phyloP scores from a whole-genome alignment of 176 grass and related monocot species.

The Bolboschoenus planiculmis region DNA sequence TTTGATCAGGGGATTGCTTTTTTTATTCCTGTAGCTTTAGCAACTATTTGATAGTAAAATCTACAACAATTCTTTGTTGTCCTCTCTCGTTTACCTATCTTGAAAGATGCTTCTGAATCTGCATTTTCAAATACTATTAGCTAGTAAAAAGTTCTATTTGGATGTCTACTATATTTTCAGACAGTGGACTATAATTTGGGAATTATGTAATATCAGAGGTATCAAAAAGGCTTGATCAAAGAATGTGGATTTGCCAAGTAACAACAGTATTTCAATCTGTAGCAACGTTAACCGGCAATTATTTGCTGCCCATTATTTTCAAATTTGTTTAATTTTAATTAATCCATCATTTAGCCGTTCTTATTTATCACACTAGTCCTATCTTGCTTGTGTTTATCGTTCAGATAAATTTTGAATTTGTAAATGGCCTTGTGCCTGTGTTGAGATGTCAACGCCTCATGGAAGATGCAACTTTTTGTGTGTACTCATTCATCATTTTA shows the following conservation, averaged over 20 bases:
- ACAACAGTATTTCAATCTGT: neutral
- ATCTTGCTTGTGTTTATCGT: neutral
- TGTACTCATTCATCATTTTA: neutral
- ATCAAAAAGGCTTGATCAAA: neutral
- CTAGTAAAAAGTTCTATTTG: neutral
- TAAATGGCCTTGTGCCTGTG: neutral
- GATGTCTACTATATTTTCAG: neutral
- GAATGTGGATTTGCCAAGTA: neutral
- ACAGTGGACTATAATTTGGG: neutral
- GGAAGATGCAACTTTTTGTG: neutral
- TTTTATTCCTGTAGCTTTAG: neutral
- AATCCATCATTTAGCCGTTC: neutral
- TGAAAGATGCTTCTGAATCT: neutral
- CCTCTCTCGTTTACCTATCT: neutral
- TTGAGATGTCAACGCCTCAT: neutral
- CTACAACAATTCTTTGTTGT: neutral
- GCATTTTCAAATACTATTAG: neutral
- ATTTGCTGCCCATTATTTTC: neutral
- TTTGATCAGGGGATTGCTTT: neutral
- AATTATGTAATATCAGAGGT: too few relatives aligned
- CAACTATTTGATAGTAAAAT: neutral
- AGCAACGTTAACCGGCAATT: neutral
- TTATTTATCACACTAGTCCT: neutral
- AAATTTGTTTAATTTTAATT: neutral
- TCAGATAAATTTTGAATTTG: neutral